phyloP scores from a whole-genome alignment of 306 rosid species.

The Acacia melanoxylon region DNA sequence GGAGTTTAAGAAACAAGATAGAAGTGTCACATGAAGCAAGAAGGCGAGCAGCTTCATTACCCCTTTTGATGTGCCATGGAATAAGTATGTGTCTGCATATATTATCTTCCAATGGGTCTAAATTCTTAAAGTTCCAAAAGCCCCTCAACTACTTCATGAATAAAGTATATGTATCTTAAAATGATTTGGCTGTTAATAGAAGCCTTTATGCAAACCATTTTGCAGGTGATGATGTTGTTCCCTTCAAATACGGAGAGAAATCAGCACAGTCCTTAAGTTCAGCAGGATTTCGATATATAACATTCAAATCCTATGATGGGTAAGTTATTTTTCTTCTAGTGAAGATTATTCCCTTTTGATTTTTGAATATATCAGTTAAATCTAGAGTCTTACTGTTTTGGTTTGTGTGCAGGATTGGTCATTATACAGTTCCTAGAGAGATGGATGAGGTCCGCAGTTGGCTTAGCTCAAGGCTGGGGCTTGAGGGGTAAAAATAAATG shows the following conservation, averaged over 20 bases:
- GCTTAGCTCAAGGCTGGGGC: constrained; percentile 82
- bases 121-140: background rate
- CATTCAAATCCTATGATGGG: constrained; percentile 89
- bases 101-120: background rate
- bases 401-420: constrained; percentile 76
- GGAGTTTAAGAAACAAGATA: constrained; percentile 85
- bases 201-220: constrained; percentile 25
- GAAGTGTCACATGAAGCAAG: constrained; percentile 85
- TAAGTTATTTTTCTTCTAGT: constrained; percentile 21
- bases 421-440: constrained; percentile 91
- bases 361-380: background rate
- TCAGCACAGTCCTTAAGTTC: constrained; percentile 70
- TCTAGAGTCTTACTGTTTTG: constrained; percentile 6
- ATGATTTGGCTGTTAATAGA: background rate
- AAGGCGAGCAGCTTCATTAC: constrained; percentile 86
- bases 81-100: constrained; percentile 49
- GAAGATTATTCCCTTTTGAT: background rate
- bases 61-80: constrained; percentile 86
- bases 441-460: constrained; percentile 92
- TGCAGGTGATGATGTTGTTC: constrained; percentile 82
- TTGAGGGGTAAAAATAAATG: constrained; percentile 55
- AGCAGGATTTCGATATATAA: constrained; percentile 74
- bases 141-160: background rate
- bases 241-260: constrained; percentile 72
- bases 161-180: background rate